Base-by-base conservation (phyloP, 2,329 filamentous ascomycete genomes). In the Bipolaris gigantea region DNA sequence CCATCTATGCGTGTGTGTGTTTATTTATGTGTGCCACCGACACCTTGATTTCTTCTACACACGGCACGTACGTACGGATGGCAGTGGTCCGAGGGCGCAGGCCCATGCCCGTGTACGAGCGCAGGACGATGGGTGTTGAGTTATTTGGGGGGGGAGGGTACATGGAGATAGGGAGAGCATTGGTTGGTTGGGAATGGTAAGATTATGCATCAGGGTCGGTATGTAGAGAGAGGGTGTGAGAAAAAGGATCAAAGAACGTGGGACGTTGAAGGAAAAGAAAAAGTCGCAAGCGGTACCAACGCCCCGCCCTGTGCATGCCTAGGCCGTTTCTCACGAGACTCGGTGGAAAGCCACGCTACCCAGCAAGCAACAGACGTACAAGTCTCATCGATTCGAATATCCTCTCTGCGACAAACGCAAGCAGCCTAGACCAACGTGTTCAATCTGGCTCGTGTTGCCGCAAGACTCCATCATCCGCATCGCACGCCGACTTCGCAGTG, bases 1-100 rank as follows among this genome's bases (percentile, higher is more conserved):
- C 9, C 11, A 11, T 27, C 2, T 27, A 11, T 13, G 27, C 5
- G 9, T 30, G 10, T 30, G 10, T 30, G 27, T 11, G 9, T n/a
- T n/a, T n/a, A n/a, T n/a, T n/a, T n/a, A n/a, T 27, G 25, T 32
- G 42, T 46, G 40, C 45, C 39, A 44, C 50, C 45, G 49, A 49
- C 33, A 49, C 27, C 25, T 13, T 23, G 11, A 36, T 36, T 45
- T 25, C 35, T 36, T 32, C 32, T 41, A 36, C 13, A 48, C 9
- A 30, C 10, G n/a, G 25, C 8, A 27, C 25, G 27, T 30, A 30
- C 10, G 27, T 30, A 30, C 27, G 27, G 27, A 8, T 30, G 38
- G n/a, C n/a, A n/a, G n/a, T n/a, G n/a, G n/a, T n/a, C n/a, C n/a
- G n/a, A n/a, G n/a, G n/a, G n/a, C n/a, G n/a, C n/a, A n/a, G n/a